Evolutionary conservation across 2,329 filamentous ascomycete genomes (phyloP).

Genomic region (Hypoxylon rubiginosum): DNA sequence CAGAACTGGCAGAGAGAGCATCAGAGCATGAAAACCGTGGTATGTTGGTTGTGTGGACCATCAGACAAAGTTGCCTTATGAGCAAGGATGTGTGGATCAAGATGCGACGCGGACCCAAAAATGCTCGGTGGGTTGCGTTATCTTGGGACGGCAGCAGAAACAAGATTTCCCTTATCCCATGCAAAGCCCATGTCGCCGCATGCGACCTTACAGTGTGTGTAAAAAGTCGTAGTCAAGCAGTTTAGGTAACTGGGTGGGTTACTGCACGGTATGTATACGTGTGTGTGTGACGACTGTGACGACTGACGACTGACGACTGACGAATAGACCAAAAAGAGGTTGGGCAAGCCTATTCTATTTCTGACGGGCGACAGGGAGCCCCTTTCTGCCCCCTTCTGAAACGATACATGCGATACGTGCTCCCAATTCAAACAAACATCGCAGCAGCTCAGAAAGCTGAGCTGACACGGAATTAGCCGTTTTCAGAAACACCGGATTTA

Average conservation of each 20-base stretch:
- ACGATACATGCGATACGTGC: constrained; percentile 28
- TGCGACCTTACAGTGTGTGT: constrained; percentile 15
- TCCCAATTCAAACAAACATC: constrained; percentile 36
- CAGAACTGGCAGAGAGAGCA: background rate
- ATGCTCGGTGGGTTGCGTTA: constrained; percentile 29
- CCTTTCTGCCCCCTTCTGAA: constrained; percentile 23
- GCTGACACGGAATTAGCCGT: constrained; percentile 25
- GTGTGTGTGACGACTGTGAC: background rate
- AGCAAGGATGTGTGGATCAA: constrained; percentile 30
- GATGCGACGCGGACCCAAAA: constrained; percentile 30
- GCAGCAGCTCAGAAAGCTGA: constrained; percentile 16
- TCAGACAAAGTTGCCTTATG: constrained; percentile 7
- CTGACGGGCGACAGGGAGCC: background rate
- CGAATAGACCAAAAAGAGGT: constrained; percentile 4
- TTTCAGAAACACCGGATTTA: constrained; percentile 34
- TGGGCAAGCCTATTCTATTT: background rate
- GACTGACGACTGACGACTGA: constrained; percentile 15
- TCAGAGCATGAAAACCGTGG: background rate
- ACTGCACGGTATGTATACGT: background rate
- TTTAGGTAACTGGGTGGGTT: background rate
- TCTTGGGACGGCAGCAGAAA: constrained; percentile 30
- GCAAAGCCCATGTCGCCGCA: constrained; percentile 13
- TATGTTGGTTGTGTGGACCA: constrained; percentile 26
- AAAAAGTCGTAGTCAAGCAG: background rate
- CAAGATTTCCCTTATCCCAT: constrained; percentile 31